phyloP scores from a whole-genome alignment of 2,329 filamentous ascomycete genomes.

The Ophiostoma ulmi region DNA sequence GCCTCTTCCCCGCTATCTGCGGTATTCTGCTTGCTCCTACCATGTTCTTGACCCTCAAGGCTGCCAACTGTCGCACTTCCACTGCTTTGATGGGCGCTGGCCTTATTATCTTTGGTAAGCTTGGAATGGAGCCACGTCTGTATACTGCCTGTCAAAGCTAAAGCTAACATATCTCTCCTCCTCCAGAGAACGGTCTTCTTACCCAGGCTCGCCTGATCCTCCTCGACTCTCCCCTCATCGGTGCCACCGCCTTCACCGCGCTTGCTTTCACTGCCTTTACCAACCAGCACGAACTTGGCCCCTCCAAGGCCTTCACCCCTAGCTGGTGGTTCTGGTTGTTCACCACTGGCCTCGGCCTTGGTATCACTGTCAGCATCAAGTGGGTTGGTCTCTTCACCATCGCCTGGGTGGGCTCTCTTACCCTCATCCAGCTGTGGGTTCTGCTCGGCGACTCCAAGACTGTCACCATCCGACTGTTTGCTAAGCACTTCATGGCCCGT shows the following conservation, averaged over 20 bases:
- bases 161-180: not conserved
- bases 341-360: conserved; percentile 79
- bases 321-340: conserved; percentile 98
- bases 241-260: conserved; percentile 86
- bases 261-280: conserved; percentile 88
- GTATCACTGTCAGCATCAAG: conserved; percentile 91
- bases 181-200: conserved; percentile 81
- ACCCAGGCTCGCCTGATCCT: conserved; percentile 95
- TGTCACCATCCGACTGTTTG: conserved; percentile 77
- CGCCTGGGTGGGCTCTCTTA: conserved; percentile 92
- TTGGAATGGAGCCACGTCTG: not conserved
- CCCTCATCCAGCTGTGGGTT: conserved; percentile 88
- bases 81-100: conserved; percentile 78
- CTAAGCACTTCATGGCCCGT: conserved; percentile 91
- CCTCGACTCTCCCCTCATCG: conserved; percentile 89
- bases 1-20: conserved; percentile 82
- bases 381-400: conserved; percentile 99
- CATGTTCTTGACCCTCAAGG: conserved; percentile 93
- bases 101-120: conserved; percentile 79
- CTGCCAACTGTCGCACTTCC: conserved; percentile 78
- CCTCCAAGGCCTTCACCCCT: conserved; percentile 76
- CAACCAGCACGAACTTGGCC: conserved; percentile 93
- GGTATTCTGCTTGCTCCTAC: conserved; percentile 83
- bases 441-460: conserved; percentile 83
- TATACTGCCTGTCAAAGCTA: not conserved